Evolutionary conservation across 2,329 filamentous ascomycete species (phyloP), one percentile per base, ranked within the genome.

Genomic region (Colletotrichum tropicale): DNA sequence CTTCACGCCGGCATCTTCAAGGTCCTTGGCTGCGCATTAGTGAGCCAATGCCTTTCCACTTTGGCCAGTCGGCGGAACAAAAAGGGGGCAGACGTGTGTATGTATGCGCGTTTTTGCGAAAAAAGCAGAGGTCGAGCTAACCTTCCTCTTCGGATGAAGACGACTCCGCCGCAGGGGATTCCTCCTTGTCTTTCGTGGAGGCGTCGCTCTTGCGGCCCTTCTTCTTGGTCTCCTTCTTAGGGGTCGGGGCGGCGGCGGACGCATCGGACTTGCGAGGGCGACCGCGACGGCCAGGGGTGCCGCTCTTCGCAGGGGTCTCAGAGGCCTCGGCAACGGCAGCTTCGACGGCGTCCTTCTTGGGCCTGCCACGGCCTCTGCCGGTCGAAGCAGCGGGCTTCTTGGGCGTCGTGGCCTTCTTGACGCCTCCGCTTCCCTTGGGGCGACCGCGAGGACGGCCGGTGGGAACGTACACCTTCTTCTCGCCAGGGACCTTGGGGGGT

Each of bases 401-500:
- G n/a, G 67, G 78, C 10, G 79, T 71, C n/a, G 74, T 64, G 6
- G 79, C 75, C 52, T 72, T 76, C 72, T 81, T 81, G 77, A 82
- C 84, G 75, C 82, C 82, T 75, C 80, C 82, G 75, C 81, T 84
- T 78, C 87, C 88, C 72, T 85, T 85, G 52, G 88, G 88, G 12
- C 88, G 86, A 32, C 88, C 88, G n/a, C 88, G 86, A 55, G 86
- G 86, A n/a, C 86, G 84, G 36, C 88, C 87, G 2, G 83, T 84
- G 28, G 87, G 84, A 5, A 80, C 82, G 43, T 86, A 84, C 66
- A 83, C 72, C 60, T 75, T 77, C 80, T 86, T 87, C 76, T 81
- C 81, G 36, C 86, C 78, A 65, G 84, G 86, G 68, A 83, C 84
- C 79, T 87, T 86, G 66, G 83, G 82, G 16, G 84, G 83, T 21